A percentile compares a stretch with the other conserved stretches of the same genome.
These are phyloP conservation scores for Leccinum pellstonianum DNA, from an alignment of 768 basidiomycete genomes.

Conservation along the genomic window DNA sequence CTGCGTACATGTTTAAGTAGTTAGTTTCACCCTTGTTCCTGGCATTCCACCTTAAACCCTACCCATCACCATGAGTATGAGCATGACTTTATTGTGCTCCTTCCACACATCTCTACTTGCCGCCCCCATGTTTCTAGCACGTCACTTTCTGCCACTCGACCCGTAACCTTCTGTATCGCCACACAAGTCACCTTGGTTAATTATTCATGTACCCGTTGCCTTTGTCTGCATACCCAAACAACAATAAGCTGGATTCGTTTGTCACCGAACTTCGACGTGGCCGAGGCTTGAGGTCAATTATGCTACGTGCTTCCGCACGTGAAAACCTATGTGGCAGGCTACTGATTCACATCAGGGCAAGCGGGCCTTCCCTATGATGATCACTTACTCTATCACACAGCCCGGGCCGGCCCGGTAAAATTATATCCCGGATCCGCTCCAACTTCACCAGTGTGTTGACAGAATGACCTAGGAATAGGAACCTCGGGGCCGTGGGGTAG, in stretches of 20 bases:
- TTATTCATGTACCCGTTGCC: slow-evolving; percentile 16
- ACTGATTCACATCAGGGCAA: too few relatives aligned
- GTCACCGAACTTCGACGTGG: neutral
- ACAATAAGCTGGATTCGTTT: neutral
- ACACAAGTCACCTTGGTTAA: slow-evolving; percentile 9
- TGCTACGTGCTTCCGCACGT: neutral
- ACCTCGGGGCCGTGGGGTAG: too few relatives aligned
- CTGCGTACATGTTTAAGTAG: slow-evolving; percentile 10
- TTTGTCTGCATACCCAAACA: neutral
- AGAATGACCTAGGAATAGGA: too few relatives aligned
- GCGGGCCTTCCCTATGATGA: too few relatives aligned
- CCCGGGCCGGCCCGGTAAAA: too few relatives aligned
- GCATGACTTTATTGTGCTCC: slow-evolving; percentile 17
- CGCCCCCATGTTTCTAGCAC: slow-evolving; percentile 6
- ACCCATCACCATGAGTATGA: neutral
- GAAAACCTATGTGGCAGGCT: neutral
- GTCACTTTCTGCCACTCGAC: neutral
- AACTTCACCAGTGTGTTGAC: too few relatives aligned
- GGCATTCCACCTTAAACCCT: slow-evolving; percentile 2
- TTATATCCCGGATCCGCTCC: too few relatives aligned
- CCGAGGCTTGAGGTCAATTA: neutral
- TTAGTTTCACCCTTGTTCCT: neutral
- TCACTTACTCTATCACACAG: too few relatives aligned
- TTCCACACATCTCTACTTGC: slow-evolving; percentile 5
- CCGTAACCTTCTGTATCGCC: slow-evolving; percentile 13